A percentile compares a stretch with the other conserved stretches of the same genome.
phyloP scores from a whole-genome alignment of 129 eudicot species.

The Artemisia argyi region DNA sequence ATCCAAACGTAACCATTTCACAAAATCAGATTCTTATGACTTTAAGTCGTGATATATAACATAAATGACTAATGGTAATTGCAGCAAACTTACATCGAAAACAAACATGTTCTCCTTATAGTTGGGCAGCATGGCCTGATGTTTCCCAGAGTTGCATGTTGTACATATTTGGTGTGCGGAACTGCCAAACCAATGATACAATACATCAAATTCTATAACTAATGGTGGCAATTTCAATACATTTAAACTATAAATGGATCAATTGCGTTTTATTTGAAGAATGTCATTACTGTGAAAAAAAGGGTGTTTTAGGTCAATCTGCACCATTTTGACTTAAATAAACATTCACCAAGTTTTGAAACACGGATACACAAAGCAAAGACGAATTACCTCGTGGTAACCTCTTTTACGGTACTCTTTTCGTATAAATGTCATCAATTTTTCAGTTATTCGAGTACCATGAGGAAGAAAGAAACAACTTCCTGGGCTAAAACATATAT shows the following conservation, averaged over 20 bases:
- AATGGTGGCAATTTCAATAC: no score
- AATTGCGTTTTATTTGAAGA: not conserved
- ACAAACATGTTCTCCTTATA: slow-evolving; percentile 94
- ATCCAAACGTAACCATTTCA: no score
- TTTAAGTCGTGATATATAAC: no score
- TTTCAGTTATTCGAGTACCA: slow-evolving; percentile 71
- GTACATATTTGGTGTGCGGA: slow-evolving; percentile 75
- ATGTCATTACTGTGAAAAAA: no score
- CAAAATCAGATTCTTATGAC: no score
- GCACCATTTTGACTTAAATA: no score
- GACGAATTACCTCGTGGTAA: slow-evolving; percentile 54
- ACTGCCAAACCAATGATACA: slow-evolving; percentile 45
- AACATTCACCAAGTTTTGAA: no score
- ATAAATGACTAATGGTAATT: not conserved
- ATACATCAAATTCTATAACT: slow-evolving; percentile 6
- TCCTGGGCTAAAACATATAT: slow-evolving; percentile 69
- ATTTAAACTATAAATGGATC: no score
- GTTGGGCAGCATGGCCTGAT: slow-evolving; percentile 95
- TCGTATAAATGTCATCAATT: slow-evolving; percentile 58
- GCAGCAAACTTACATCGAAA: slow-evolving; percentile 53
- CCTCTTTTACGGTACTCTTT: slow-evolving; percentile 73
- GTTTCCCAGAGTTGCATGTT: slow-evolving; percentile 98
- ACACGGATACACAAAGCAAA: not conserved
- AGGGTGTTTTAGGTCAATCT: no score
- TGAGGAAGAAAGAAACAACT: slow-evolving; percentile 90